Percentiles rank a stretch among this genome's conserved stretches.
Conservation (phyloP, 805 yeast genomes). For the Candida jianshihensis region DNA sequence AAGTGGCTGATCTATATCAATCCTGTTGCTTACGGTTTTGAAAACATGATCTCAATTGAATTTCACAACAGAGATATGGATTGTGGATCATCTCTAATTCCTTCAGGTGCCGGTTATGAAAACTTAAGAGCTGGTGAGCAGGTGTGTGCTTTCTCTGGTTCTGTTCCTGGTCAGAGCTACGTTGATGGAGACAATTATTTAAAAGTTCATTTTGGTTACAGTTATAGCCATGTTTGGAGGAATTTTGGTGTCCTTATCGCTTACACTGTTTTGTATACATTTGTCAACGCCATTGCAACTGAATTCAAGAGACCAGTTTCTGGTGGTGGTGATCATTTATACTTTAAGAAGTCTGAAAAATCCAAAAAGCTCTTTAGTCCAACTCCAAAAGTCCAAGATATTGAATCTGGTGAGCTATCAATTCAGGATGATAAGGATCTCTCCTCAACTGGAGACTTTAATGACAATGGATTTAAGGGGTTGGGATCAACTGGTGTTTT, state of each 20-base stretch:
- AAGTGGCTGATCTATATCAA: conserved; percentile 56
- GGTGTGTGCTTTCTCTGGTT: conserved; percentile 58
- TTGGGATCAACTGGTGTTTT: conserved; percentile 25
- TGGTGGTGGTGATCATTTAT: conserved; percentile 33
- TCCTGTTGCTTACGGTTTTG: conserved; percentile 54
- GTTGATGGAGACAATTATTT: conserved; percentile 61
- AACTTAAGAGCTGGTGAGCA: conserved; percentile 29
- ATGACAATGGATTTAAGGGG: conserved; percentile 17
- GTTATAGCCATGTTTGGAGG: conserved; percentile 66
- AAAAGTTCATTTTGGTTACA: conserved; percentile 39
- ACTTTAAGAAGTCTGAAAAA: conserved; percentile 41
- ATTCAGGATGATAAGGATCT: conserved; percentile 5
- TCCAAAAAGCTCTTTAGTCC: conserved; percentile 1
- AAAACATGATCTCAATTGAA: conserved; percentile 58
- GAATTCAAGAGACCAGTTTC: conserved; percentile 41
- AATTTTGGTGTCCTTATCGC: conserved; percentile 64
- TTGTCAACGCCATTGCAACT: conserved; percentile 41
- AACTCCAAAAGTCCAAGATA: conserved; percentile 4
- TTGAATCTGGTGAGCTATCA: conserved; percentile 26
- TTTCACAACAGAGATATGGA: conserved; percentile 48
- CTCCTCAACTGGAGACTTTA: conserved; percentile 1
- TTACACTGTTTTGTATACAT: conserved; percentile 45
- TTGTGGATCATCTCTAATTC: conserved; percentile 50
- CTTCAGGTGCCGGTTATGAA: conserved; percentile 50
- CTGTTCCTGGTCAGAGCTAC: conserved; percentile 42